Evolutionary conservation across 371 early-diverging fungal species (phyloP).

Genomic region (Actinomortierella ambigua): DNA sequence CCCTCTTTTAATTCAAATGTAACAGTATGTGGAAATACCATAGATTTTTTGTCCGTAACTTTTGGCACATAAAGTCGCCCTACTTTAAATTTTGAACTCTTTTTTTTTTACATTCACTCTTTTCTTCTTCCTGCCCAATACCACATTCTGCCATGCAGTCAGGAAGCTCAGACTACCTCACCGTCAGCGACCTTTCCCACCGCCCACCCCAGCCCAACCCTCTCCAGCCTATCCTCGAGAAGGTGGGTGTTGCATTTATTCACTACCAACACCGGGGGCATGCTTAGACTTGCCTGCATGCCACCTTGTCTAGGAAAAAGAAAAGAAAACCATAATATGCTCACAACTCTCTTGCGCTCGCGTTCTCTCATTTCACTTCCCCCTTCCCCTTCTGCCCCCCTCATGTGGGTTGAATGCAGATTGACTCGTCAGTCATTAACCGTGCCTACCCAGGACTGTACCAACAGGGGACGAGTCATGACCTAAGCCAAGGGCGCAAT

Average conservation of each 20-base stretch:
- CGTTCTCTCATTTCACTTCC: too few relatives aligned
- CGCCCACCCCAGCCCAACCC: slow-evolving; percentile 16
- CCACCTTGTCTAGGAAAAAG: too few relatives aligned
- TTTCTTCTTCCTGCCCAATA: not conserved
- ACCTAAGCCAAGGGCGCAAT: slow-evolving; percentile 5
- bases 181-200: slow-evolving; percentile 28
- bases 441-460: slow-evolving; percentile 8
- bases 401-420: too few relatives aligned
- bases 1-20: not conserved
- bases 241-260: slow-evolving; percentile 9
- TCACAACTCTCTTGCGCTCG: too few relatives aligned
- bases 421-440: slow-evolving; percentile 35
- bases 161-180: slow-evolving; percentile 26
- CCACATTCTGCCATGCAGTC: slow-evolving; percentile 19
- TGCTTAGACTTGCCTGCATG: too few relatives aligned
- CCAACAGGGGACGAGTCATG: too few relatives aligned
- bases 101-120: not conserved
- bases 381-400: not conserved
- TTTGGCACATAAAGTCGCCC: not conserved
- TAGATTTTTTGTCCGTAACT: too few relatives aligned
- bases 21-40: too few relatives aligned
- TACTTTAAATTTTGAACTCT: not conserved
- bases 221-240: slow-evolving; percentile 23
- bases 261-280: too few relatives aligned
- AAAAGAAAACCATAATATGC: too few relatives aligned